Evolutionary conservation across 352 stramenopile genomes (phyloP).

Genomic region (Halophytophthora polymorphica): DNA sequence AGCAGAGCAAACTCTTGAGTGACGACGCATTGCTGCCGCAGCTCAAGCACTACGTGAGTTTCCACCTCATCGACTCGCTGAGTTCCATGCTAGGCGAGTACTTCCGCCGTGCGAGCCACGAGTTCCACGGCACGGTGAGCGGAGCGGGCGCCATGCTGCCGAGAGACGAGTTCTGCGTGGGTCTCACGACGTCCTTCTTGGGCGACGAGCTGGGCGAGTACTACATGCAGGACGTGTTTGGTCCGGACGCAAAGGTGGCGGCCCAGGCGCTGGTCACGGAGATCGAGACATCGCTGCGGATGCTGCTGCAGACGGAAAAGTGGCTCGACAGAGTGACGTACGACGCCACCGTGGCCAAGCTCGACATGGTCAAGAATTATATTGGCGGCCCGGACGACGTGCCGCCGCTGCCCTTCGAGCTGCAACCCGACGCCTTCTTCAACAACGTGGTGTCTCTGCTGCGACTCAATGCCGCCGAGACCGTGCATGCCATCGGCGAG

Average conservation of each 20-base stretch:
- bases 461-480: conserved; percentile 24
- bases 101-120: conserved; percentile 45
- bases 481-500: conserved; percentile 32
- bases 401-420: conserved; percentile 45
- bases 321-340: conserved; percentile 89
- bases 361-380: conserved; percentile 81
- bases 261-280: conserved; percentile 81
- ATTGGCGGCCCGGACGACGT: conserved; percentile 58
- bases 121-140: conserved; percentile 44
- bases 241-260: conserved; percentile 61
- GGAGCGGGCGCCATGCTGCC: conserved; percentile 27
- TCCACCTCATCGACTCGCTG: conserved; percentile 55
- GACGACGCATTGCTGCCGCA: conserved; percentile 29
- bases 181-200: conserved; percentile 74
- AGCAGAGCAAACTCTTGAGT: conserved; percentile 40
- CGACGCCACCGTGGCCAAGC: conserved; percentile 83
- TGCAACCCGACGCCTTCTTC: conserved; percentile 49
- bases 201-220: conserved; percentile 87
- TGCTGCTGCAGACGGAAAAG: conserved; percentile 71
- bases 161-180: conserved; percentile 56
- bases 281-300: conserved; percentile 81
- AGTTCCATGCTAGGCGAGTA: conserved; percentile 41
- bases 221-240: conserved; percentile 89
- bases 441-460: conserved; percentile 49
- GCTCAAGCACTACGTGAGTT: conserved; percentile 63